Evolutionary conservation across 1,284 basidiomycete genomes (phyloP), one percentile per base, ranked within the genome.

Genomic region (Retiboletus flavoniger): DNA sequence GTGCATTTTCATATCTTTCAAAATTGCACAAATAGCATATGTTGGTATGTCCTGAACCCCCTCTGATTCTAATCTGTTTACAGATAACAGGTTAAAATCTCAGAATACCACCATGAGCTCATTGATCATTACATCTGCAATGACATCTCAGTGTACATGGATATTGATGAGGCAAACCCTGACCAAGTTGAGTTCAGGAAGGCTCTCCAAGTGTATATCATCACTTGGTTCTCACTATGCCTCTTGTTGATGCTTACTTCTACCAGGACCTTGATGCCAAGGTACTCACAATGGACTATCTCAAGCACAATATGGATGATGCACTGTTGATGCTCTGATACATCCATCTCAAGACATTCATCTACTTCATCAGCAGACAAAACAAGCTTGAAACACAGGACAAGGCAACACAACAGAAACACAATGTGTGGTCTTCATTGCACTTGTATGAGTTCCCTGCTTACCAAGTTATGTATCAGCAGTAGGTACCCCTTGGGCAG

Each of bases 351-450:
- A 63, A 63, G 34, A 71, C 67, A 9, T 54, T 79, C n/a, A 47
- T 63, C 4, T 65, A 67, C 0, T 67, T 83, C 4, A 47, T 67
- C 17, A 43, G 42, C n/a, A 65, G 63, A 35, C 70, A 68, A 3
- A 61, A 63, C 7, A 56, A 55, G 0, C 62, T 75, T 36, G 66
- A 65, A 31, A 43, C 36, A 4, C 56, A 63, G 28, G 75, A 80
- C 54, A 71, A 73, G 42, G 56, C 63, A 9, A 63, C 56, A 16
- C 75, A 72, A 1, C 72, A 69, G 50, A 63, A 61, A 21, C 74
- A 71, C 3, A 77, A 80, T 32, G 67, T 72, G 3, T 71, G 72
- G 51, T 87, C n/a, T n/a, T n/a, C n/a, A n/a, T n/a, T n/a, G n/a
- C n/a, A n/a, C n/a, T n/a, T n/a, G n/a, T n/a, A n/a, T n/a, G n/a